Base-by-base conservation (phyloP, 2,329 filamentous ascomycete genomes). In the Sodiomyces alkalinus region DNA sequence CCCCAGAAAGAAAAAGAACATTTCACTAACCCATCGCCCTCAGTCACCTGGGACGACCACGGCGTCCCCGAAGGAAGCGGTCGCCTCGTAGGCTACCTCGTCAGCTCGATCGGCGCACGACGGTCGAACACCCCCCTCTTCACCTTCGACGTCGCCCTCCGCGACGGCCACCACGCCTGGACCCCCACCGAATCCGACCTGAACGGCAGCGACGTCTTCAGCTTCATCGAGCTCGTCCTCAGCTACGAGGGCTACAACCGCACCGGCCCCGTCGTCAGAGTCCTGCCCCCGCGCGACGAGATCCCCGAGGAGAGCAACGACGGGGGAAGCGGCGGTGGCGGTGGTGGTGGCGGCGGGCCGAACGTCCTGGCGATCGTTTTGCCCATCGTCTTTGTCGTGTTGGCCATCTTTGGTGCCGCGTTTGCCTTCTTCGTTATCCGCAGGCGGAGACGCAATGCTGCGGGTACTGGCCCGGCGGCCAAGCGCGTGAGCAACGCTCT, bases 1-100 rank as follows among this genome's bases (percentile, higher is more conserved):
- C 14, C n/a, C 22, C 17, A 19, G 19, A 22, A 26, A 29, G 24
- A 14, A 17, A 27, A 11, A 15, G 11, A 16, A 21, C 12, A 11
- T 22, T 17, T 17, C 19, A 13, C 22, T 11, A 16, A 19, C 33
- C 29, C 8, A 22, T 16, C 3, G 9, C 4, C 6, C 12, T 12
- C 28, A 52, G 49, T 55, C 25, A 51, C 49, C 12, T 52, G 51
- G 50, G 41, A 46, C 11, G 34, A 39, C 1, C 20, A 24, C 6
- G 39, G 37, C 29, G 50, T 53, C 31, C n/a, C 20, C n/a, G 32
- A 36, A 16, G 28, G 40, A 33, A 27, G 33, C 35, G 2, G 32
- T 30, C 6, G 23, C 47, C 21, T 40, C 16, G 36, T 29, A 10
- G 32, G 34, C 23, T 24, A 36, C 8, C 21, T 37, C 15, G 30